These are phyloP conservation scores for Mortierella hygrophila DNA, from an alignment of 192 early-diverging fungal species.

Conservation along the genomic window DNA sequence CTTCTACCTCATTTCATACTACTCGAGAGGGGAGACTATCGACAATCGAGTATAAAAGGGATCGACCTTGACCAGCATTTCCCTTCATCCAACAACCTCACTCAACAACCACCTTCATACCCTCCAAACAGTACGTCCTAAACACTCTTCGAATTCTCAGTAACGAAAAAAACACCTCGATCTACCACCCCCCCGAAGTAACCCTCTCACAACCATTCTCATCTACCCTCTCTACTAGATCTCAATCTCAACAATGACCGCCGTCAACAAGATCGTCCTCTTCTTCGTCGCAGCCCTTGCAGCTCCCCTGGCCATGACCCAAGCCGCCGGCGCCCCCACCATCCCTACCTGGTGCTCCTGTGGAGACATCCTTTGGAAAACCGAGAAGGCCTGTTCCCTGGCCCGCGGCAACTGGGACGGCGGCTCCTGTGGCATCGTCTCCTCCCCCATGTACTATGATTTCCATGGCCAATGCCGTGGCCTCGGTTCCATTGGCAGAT, in stretches of 20 bases:
- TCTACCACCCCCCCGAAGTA: too few relatives aligned
- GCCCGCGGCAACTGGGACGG: conserved; percentile 8
- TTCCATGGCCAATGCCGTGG: conserved; percentile 2
- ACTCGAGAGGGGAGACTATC: too few relatives aligned
- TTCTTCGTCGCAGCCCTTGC: conserved; percentile 2
- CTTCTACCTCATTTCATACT: too few relatives aligned
- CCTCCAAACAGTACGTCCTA: too few relatives aligned
- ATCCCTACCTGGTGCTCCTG: conserved; percentile 9
- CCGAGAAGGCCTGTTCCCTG: neutral
- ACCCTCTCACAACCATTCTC: neutral
- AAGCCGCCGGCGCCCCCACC: conserved; percentile 4
- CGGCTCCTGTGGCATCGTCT: neutral
- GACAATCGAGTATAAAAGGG: too few relatives aligned
- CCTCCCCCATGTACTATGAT: neutral
- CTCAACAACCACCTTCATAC: too few relatives aligned
- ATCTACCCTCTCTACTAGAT: neutral
- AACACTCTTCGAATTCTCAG: too few relatives aligned
- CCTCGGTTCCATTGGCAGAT: conserved; percentile 1
- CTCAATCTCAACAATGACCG: neutral
- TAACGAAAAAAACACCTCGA: neutral
- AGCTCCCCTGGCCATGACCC: conserved; percentile 2
- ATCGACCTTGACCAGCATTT: too few relatives aligned
- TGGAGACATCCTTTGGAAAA: neutral
- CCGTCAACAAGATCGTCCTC: neutral
- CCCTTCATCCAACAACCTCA: too few relatives aligned